Evolutionary conservation across 257 asterid genomes (phyloP), one percentile per base, ranked within the genome.

Genomic region (Scutellaria barbata): DNA sequence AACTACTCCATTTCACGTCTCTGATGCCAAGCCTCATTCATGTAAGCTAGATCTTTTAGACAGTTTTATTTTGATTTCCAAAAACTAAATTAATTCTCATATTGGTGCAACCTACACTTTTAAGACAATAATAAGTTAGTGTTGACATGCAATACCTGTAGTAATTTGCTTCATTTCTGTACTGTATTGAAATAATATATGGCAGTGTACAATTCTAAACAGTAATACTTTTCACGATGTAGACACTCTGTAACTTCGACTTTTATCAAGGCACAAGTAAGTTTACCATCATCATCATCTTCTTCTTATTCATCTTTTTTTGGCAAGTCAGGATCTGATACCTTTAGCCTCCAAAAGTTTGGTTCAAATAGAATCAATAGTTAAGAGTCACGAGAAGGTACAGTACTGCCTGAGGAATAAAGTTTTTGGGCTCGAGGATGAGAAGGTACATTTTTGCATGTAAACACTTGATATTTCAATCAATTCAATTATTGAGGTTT

Each of bases 361-460:
- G 62, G 66, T 54, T 71, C 89, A 85, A 66, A 68, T 85, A 56
- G 87, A 83, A 69, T 76, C 84, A 10, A 51, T 82, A 37, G 69
- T 73, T 74, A 79, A 69, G 75, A 72, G 77, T 77, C 80, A 84
- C 63, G 82, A 85, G 83, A 85, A 80, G 81, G 46, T 89, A 70
- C 81, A 79, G 10, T 86, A 85, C 74, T 79, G 71, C 80, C 75
- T 85, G 76, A 81, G 78, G 82, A 77, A 55, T 71, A 86, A 84
- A 77, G 67, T 91, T 76, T 63, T 73, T 66, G 81, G 76, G 69
- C 95, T 89, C 59, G 87, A 86, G 85, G 73, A 74, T 75, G 99
- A 88, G 81, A 91, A 91, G 96, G 99, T 91, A 74, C 43, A 67
- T 69, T 55, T 74, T 37, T 60, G 47, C 59, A 30, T 59, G 71